phyloP scores from a whole-genome alignment of 2,329 filamentous ascomycete genomes.

The Aureobasidium namibiae region DNA sequence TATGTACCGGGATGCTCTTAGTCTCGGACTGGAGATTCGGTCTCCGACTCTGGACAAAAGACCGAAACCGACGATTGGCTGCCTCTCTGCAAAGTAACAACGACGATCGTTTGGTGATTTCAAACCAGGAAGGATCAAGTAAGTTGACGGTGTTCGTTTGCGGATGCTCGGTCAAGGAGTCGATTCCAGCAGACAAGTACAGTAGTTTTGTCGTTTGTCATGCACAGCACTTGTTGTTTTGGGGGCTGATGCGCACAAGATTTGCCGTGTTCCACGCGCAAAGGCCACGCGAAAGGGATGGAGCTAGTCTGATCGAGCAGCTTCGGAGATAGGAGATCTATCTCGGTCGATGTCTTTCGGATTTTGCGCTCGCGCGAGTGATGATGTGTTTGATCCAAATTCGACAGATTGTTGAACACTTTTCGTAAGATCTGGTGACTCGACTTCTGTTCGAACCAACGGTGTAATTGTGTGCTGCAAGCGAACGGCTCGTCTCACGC shows the following conservation, averaged over 20 bases:
- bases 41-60: neutral
- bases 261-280: slow-evolving; percentile 1
- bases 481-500: neutral
- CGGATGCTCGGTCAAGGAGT: neutral
- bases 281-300: slow-evolving; percentile 1
- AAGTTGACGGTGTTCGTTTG: neutral
- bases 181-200: neutral
- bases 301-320: neutral
- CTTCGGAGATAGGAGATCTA: neutral
- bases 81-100: neutral
- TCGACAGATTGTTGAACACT: too few relatives aligned
- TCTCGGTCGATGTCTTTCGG: neutral
- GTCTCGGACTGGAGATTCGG: neutral
- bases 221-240: neutral
- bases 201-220: neutral
- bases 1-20: neutral
- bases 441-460: too few relatives aligned
- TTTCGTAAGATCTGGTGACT: neutral
- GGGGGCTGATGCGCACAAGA: neutral
- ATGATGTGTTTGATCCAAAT: neutral
- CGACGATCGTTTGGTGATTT: neutral
- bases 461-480: too few relatives aligned
- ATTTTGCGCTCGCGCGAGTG: neutral
- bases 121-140: neutral
- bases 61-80: neutral